These are phyloP conservation scores for Solanum chacoense DNA, from an alignment of 305 asterid genomes.

Conservation along the genomic window DNA sequence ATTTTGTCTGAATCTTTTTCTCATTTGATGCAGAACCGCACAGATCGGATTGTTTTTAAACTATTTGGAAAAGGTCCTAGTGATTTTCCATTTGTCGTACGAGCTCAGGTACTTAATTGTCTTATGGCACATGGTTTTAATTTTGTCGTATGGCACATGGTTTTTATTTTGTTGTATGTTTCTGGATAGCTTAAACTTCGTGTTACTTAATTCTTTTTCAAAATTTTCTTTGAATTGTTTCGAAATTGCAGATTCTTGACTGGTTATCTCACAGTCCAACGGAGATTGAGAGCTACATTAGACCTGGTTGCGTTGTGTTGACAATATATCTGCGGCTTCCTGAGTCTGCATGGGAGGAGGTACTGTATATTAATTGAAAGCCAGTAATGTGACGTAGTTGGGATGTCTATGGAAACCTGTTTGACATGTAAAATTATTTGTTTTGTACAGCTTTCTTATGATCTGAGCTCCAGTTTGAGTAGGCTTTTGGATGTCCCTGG, in stretches of 20 bases:
- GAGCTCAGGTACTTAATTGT: constrained; percentile 49
- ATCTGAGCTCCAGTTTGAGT: constrained; percentile 56
- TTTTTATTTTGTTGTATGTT: not conserved
- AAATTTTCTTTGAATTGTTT: constrained; percentile 2
- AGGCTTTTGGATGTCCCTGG: constrained; percentile 50
- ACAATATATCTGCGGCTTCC: constrained; percentile 59
- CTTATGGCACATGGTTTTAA: not conserved
- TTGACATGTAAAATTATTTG: not conserved
- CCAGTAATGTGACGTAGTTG: not conserved
- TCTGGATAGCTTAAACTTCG: not conserved
- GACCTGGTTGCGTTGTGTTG: constrained; percentile 73
- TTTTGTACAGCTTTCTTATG: constrained; percentile 47
- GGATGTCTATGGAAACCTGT: not conserved
- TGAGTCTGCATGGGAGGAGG: constrained; percentile 81
- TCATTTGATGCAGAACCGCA: constrained; percentile 42
- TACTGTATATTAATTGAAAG: constrained; percentile 6
- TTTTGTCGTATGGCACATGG: not conserved
- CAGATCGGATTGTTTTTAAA: constrained; percentile 82
- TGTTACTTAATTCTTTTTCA: not conserved
- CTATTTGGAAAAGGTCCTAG: constrained; percentile 79
- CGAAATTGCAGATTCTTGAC: constrained; percentile 59
- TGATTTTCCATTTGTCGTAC: constrained; percentile 57
- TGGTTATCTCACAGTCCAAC: constrained; percentile 78
- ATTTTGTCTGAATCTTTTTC: not conserved
- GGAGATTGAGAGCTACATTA: constrained; percentile 80